Base-by-base conservation (phyloP, 1,139 yeast genomes). In the Kazachstania sp. region DNA sequence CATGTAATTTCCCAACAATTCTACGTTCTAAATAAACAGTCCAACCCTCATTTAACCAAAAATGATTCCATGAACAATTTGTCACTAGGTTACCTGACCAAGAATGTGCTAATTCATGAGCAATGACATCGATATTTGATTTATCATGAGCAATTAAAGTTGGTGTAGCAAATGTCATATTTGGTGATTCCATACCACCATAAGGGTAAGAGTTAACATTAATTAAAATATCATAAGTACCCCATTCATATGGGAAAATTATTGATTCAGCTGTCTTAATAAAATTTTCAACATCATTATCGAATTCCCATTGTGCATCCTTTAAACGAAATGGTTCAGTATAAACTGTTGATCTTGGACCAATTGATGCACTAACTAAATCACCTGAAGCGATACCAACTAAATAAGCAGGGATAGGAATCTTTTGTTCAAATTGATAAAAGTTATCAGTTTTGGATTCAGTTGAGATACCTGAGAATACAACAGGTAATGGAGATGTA, bases 31-130 rank as follows among this genome's bases (percentile, higher is more conserved):
- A 68, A 63, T 87, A 88, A 28, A 88, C 96, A 15, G 96, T 86
- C 96, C 96, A 87, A 38, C 97, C 97, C 70, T 88, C 97, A 63
- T 88, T 88, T 54, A 88, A 74, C 95, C 95, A 88, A 65, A 88
- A 86, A 68, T 87, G 95, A 64, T 86, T 92, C 94, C 95, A 87
- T 0, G 92, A 82, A 58, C 85, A 80, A 68, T 86, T 87, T 39
- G 96, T 87, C 43, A 87, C 95, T 55, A 87, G 73, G 64, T 87
- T 87, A 42, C 96, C 96, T 3, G 87, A 77, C 95, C 95, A 87
- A 34, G 95, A 83, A 65, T 87, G 96, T 3, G 95, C 94, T 58
- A 87, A 74, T 66, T 87, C 96, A 67, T 87, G 96, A 1, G 95
- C 95, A 64, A 87, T 80, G 35, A 87, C 95, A 55, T 83, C 87